Conservation (phyloP, 225 moss, liverwort and hornwort species). For the Physcomitrium patens region DNA sequence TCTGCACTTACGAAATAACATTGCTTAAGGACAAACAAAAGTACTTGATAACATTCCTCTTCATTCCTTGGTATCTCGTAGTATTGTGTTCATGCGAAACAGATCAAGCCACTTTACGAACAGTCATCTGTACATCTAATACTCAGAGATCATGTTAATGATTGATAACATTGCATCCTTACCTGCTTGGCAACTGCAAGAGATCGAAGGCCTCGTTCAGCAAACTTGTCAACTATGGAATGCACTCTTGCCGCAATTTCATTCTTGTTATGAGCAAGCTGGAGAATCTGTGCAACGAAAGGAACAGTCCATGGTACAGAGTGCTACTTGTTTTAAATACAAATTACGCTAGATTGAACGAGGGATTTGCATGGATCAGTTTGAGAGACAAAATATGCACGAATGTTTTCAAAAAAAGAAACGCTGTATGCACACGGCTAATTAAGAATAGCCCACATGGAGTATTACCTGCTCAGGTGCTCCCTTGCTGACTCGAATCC, state of each 20-base stretch:
- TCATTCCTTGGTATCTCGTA: neutral
- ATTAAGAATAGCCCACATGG: too few relatives aligned
- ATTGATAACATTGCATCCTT: neutral
- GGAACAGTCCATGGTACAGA: neutral
- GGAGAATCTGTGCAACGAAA: constrained; percentile 48
- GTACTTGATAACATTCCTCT: neutral
- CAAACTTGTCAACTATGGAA: constrained; percentile 54
- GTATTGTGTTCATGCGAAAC: neutral
- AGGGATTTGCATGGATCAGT: neutral
- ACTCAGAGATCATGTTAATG: neutral
- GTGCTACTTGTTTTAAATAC: neutral
- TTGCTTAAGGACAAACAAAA: neutral
- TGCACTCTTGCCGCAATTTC: constrained; percentile 53
- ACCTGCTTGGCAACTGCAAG: constrained; percentile 61
- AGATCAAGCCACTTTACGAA: too few relatives aligned
- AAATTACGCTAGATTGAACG: neutral
- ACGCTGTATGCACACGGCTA: too few relatives aligned
- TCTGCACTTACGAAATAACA: neutral
- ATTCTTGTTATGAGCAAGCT: constrained; percentile 43
- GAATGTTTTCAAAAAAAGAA: too few relatives aligned
- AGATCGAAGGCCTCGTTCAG: constrained; percentile 63
- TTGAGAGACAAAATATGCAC: too few relatives aligned
- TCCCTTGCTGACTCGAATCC: constrained; percentile 66
- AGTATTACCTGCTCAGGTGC: constrained; percentile 58
- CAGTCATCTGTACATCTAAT: neutral